Evolutionary conservation across 495 filamentous ascomycete genomes (phyloP), one percentile per base, ranked within the genome.

Genomic region (Penicillium ochrochloron): DNA sequence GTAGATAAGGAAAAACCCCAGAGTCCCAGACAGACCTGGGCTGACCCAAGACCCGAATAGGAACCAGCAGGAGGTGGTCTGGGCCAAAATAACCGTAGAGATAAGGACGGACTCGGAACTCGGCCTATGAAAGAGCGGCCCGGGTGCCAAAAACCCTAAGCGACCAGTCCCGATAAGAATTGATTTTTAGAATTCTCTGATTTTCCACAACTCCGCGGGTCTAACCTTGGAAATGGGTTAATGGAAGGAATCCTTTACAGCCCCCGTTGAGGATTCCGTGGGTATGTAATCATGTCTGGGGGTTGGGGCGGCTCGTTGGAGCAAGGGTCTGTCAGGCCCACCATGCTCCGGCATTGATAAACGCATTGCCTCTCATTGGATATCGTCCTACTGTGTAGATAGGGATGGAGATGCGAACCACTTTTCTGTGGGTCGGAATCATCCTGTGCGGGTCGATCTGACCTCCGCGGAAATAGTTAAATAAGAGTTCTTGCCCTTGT

Each of bases 381-480:
- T 52, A 51, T 42, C 7, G 35, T 14, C 21, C 15, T 54, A 11
- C 11, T 8, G 8, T 23, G 15, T 56, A 57, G 67, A 72, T 70
- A 70, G 65, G 34, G 19, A 64, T 50, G 25, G 46, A 50, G 55
- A 29, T 31, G n/a, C n/a, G 44, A n/a, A 21, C 52, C 56, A 37
- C 23, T 29, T 10, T 51, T 31, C 21, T 37, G 68, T 65, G 61
- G 68, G 48, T 52, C 50, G 21, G 2, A 25, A 27, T 41, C 34
- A 37, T 57, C 55, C 17, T 31, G 12, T 19, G 19, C 37, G 51
- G 37, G 50, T 66, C 54, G 50, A 64, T 68, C 60, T 57, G 29
- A 64, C 11, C 61, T 70, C 70, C 70, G 70, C 70, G 70, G 70
- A 72, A 63, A 70, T 72, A 71, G 23, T 60, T 70, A 57, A 67